Conservation (phyloP, 257 asterid genomes). For the Fraxinus anomala region DNA sequence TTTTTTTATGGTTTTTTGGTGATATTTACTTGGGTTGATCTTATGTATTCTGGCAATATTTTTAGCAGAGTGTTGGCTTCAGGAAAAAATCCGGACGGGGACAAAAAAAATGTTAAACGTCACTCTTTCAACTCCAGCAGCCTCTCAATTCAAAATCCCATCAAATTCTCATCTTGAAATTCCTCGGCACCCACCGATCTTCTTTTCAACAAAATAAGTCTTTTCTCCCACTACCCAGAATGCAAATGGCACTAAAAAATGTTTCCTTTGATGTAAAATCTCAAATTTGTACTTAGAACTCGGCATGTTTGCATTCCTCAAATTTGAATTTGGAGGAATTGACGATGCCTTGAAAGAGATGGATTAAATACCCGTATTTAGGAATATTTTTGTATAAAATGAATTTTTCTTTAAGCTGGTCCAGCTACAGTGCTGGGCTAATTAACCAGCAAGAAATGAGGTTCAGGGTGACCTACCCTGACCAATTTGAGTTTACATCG, state of each 20-base stretch:
- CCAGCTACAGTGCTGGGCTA: too few relatives aligned
- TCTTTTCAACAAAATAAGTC: constrained; percentile 27
- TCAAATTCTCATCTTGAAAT: constrained; percentile 32
- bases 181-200: constrained; percentile 29
- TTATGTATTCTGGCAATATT: background rate
- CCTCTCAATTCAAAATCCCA: constrained; percentile 47
- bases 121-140: constrained; percentile 39
- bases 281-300: constrained; percentile 67
- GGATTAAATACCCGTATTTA: too few relatives aligned
- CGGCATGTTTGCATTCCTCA: constrained; percentile 81
- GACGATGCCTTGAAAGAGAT: constrained; percentile 45
- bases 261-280: constrained; percentile 47
- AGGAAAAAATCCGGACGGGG: constrained; percentile 64
- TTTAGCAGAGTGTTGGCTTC: background rate
- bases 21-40: background rate
- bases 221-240: constrained; percentile 23
- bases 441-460: too few relatives aligned
- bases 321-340: constrained; percentile 73
- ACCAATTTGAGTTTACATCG: too few relatives aligned
- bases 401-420: too few relatives aligned
- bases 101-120: constrained; percentile 43
- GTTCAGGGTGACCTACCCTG: too few relatives aligned
- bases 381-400: too few relatives aligned
- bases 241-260: constrained; percentile 26
- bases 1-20: background rate